Evolutionary conservation across 148 eudicot genomes (phyloP).

Genomic region (Polygonum maritimum): DNA sequence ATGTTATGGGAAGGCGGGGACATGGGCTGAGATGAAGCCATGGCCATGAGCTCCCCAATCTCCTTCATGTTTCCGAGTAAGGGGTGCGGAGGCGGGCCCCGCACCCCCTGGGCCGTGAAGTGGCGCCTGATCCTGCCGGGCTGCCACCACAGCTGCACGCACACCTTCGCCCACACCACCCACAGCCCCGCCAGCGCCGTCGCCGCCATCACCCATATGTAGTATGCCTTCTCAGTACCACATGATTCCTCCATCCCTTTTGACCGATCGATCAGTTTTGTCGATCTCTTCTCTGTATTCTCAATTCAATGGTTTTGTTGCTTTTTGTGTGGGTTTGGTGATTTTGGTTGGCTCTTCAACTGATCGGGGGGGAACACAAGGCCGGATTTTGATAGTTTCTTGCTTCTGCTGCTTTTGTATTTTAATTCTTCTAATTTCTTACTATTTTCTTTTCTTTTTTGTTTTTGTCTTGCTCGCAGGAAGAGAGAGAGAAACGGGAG

Average conservation of each 20-base stretch:
- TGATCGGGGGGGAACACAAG: not conserved
- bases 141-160: slow-evolving; percentile 62
- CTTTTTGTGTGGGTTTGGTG: not conserved
- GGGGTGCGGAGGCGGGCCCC: slow-evolving; percentile 63
- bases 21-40: slow-evolving; percentile 71
- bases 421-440: not conserved
- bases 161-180: slow-evolving; percentile 28
- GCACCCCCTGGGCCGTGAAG: slow-evolving; percentile 68
- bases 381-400: slow-evolving; percentile 1
- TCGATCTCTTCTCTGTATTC: not conserved
- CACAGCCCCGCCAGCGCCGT: slow-evolving; percentile 3
- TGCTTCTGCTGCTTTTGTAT: not conserved
- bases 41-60: slow-evolving; percentile 57
- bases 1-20: slow-evolving; percentile 54
- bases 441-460: not conserved
- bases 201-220: not conserved
- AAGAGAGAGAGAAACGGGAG: not conserved
- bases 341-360: not conserved
- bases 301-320: not conserved
- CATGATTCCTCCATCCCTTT: no score
- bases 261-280: not conserved
- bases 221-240: not conserved
- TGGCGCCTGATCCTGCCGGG: slow-evolving; percentile 50
- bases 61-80: slow-evolving; percentile 77
- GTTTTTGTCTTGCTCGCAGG: not conserved